Evolutionary conservation across 257 asterid genomes (phyloP).

Genomic region (Solanum corneliomulleri): DNA sequence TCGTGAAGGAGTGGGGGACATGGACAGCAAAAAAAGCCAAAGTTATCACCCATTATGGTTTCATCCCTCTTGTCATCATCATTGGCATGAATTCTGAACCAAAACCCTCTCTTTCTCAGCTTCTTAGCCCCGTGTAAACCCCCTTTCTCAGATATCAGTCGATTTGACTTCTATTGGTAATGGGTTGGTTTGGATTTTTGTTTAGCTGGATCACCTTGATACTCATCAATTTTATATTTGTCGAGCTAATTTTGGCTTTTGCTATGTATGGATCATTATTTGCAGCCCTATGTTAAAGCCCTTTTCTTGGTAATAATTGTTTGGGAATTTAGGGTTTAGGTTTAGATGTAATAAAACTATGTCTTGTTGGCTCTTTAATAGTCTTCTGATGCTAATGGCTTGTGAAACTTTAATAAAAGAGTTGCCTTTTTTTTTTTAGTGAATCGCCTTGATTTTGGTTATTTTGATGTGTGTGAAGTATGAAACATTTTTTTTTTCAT

Average conservation of each 20-base stretch:
- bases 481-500: background rate
- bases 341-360: background rate
- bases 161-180: background rate
- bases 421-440: background rate
- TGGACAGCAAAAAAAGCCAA: constrained; percentile 86
- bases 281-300: background rate
- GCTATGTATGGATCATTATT: background rate
- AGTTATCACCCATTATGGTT: constrained; percentile 79
- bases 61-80: constrained; percentile 71
- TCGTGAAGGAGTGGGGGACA: constrained; percentile 80
- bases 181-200: background rate
- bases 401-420: background rate
- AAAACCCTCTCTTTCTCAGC: constrained; percentile 68
- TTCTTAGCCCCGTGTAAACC: constrained; percentile 69
- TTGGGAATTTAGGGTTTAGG: background rate
- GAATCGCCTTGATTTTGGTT: background rate
- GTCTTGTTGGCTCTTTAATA: background rate
- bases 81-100: constrained; percentile 92
- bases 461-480: background rate
- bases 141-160: background rate
- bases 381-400: background rate
- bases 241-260: background rate
- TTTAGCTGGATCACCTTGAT: background rate
- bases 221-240: background rate
- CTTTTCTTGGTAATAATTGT: background rate